Base-by-base conservation (phyloP, 257 asterid genomes). In the Solanum pimpinellifolium region DNA sequence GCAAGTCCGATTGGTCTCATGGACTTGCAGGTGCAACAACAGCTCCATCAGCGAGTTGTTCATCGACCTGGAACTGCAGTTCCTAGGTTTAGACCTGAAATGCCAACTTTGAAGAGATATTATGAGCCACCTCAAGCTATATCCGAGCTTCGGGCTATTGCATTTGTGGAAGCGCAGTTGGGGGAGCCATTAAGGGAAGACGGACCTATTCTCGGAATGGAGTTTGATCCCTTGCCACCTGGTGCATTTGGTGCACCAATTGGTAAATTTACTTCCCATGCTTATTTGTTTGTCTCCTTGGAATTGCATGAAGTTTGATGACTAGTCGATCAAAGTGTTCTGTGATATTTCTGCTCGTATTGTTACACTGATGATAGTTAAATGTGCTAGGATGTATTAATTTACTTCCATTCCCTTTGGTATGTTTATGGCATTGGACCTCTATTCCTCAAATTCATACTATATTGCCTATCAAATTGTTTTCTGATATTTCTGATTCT, bases 171-270 rank as follows among this genome's bases (percentile, higher is more conserved):
- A 93, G 96, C 98, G 10, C 99, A 95, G 90, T 92, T 95, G 88
- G 97, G 98, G 87, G 96, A 93, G 89, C 92, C 94, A 20, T 83
- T 96, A 89, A 95, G 96, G 90, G 98, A 94, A 87, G 98, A 95
- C 41, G 99, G 98, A 29, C 99, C 99, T 65, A 94, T 96, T 89
- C 93, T 96, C 12, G 99, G 99, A 76, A 94, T 95, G 98, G 99
- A 95, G 94, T 96, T 96, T 88, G 99, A 96, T 89, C 95, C 94
- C 23, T 80, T 95, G 92, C 99, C 99, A 39, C 99, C 99, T 78
- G 99, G 98, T 56, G 97, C 98, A 37, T 96, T 95, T 91, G 98
- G 98, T 86, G 91, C 95, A 73, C 98, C 99, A 1, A 91, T 94
- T 82, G 96, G 99, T 96, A 93, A 59, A 56, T 85, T 86, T 83